Evolutionary conservation across 805 yeast genomes (phyloP).

Genomic region (Wickerhamomyces chaumierensis): DNA sequence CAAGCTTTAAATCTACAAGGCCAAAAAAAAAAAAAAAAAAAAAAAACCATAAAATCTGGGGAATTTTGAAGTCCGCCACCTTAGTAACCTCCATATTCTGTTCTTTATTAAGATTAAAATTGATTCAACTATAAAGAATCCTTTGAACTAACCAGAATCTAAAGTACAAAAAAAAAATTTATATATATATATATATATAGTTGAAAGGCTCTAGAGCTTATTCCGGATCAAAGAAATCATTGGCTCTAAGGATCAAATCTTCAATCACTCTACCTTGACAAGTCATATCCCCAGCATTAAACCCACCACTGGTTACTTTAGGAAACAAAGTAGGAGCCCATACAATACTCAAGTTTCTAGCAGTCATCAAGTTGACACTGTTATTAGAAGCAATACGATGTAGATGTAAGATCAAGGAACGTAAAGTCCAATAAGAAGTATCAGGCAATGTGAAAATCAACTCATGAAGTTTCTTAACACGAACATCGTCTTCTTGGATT

Average conservation of each 20-base stretch:
- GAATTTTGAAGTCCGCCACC: too few relatives aligned
- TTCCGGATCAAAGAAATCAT: constrained; percentile 67
- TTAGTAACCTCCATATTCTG: too few relatives aligned
- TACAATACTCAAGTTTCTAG: constrained; percentile 71
- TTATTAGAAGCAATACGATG: constrained; percentile 58
- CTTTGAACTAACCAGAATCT: too few relatives aligned
- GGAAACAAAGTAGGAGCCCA: constrained; percentile 91
- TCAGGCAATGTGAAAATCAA: constrained; percentile 86
- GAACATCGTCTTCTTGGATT: constrained; percentile 47
- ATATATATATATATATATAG: too few relatives aligned
- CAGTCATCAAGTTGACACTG: constrained; percentile 66
- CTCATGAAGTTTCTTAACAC: constrained; percentile 72
- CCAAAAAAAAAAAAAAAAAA: too few relatives aligned
- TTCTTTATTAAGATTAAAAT: too few relatives aligned
- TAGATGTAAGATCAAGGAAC: constrained; percentile 78
- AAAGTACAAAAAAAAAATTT: too few relatives aligned
- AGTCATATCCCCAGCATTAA: constrained; percentile 62
- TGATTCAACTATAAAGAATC: too few relatives aligned
- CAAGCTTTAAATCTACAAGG: too few relatives aligned
- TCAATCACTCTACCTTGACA: constrained; percentile 72
- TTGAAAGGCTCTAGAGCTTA: too few relatives aligned
- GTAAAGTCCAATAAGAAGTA: constrained; percentile 85
- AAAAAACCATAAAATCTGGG: too few relatives aligned
- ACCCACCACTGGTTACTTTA: constrained; percentile 33
- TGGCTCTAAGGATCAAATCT: constrained; percentile 73